phyloP scores from a whole-genome alignment of 2,329 filamentous ascomycete genomes.

The Ophiostoma populinum region DNA sequence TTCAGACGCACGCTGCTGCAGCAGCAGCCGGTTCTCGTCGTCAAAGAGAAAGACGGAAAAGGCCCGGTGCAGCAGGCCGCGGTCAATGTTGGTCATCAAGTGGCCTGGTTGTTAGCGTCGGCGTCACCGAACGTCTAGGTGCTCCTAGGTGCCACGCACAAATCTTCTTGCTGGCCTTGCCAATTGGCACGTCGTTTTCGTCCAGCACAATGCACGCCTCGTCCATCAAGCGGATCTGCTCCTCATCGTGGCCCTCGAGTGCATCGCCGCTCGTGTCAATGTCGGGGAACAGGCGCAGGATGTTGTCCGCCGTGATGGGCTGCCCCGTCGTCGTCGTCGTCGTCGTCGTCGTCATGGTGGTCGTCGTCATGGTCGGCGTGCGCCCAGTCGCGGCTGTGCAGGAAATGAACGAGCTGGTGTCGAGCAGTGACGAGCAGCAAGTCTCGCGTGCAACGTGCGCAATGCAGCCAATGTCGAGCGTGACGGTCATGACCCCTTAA shows the following conservation, averaged over 20 bases:
- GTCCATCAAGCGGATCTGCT: slow-evolving; percentile 97
- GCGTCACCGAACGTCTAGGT: too few relatives aligned
- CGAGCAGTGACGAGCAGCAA: too few relatives aligned
- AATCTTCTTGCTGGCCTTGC: slow-evolving; percentile 93
- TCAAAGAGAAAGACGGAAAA: slow-evolving; percentile 98
- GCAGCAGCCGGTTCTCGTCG: slow-evolving; percentile 74
- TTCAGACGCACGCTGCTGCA: slow-evolving; percentile 87
- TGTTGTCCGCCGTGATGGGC: slow-evolving; percentile 68
- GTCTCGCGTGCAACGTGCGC: too few relatives aligned
- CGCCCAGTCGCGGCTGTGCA: background rate
- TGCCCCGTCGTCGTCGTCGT: slow-evolving; percentile 31
- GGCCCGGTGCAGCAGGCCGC: slow-evolving; percentile 86
- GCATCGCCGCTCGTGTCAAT: slow-evolving; percentile 54
- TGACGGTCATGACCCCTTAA: too few relatives aligned
- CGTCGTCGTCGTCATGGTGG: slow-evolving; percentile 27
- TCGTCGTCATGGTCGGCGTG: slow-evolving; percentile 10
- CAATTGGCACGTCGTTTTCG: slow-evolving; percentile 80
- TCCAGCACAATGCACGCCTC: slow-evolving; percentile 96
- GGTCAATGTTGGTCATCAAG: slow-evolving; percentile 96
- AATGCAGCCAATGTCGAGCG: too few relatives aligned
- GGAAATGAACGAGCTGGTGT: too few relatives aligned
- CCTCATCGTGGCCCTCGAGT: slow-evolving; percentile 82
- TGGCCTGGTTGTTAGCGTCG: slow-evolving; percentile 53
- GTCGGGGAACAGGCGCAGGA: slow-evolving; percentile 78
- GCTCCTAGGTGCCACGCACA: too few relatives aligned